Base-by-base conservation (phyloP, 495 filamentous ascomycete genomes). In the Trichoderma asperelloides region DNA sequence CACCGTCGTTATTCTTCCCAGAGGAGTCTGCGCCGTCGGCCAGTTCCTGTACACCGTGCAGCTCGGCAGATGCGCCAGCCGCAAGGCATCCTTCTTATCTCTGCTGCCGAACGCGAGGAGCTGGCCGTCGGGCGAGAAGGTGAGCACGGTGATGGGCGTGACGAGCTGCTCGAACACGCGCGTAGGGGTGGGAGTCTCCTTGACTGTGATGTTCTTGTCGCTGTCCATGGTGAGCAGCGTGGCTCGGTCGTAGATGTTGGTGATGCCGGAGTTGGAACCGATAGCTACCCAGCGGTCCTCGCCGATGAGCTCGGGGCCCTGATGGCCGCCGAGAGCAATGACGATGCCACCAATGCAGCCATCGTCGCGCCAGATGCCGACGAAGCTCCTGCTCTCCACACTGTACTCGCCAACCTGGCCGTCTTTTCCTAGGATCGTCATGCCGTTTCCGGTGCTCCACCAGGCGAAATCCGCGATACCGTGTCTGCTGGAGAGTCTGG, bases 1-100 rank as follows among this genome's bases (percentile, higher is more conserved):
- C 60, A 97, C 86, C 1, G 87, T 84, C 3, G 89, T 91, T 65
- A 98, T 87, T 40, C 92, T 83, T 0, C 96, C 96, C 68, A 98
- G 73, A 12, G 96, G 94, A 66, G 95, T 98, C 75, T 88, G 86
- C 47, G 85, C 84, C 49, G 95, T 98, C 25, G 95, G 95, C 95
- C 95, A 98, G 77, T 98, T 98, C 71, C 86, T 86, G 81, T 95
- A 98, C 18, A 97, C 92, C 2, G 92, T 96, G 74, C 92, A 96
- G 68, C 85, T 90, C 1, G 94, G 94, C 70, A 98, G 78, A 76
- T 98, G 95, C 43, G 95, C 93, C 70, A 98, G 77, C 75, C 91
- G 81, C 74, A 98, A 74, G 2, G 92, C 91, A 81, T 98, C 92
- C 69, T 89, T 89, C 81, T 96, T 96, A 80, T 86, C 91, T 60